A percentile compares a stretch with the other conserved stretches of the same genome.
Evolutionary conservation across 2,329 filamentous ascomycete genomes (phyloP).

Genomic region (Aspergillus oerlinghausenensis): DNA sequence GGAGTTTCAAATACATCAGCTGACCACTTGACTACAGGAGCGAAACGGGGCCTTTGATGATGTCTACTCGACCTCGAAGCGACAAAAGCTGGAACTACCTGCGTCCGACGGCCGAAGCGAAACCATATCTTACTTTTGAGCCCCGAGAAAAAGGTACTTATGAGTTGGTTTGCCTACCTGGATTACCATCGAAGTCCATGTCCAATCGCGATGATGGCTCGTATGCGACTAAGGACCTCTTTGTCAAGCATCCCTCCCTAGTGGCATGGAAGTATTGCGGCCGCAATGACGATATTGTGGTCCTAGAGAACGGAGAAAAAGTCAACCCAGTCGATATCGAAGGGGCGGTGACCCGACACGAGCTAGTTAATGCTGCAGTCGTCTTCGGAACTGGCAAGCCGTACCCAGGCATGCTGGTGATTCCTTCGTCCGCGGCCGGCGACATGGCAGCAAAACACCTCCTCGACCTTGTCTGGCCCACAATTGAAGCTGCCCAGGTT

Average conservation of each 20-base stretch:
- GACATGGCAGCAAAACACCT: constrained; percentile 42
- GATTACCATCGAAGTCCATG: constrained; percentile 36
- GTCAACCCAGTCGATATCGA: constrained; percentile 49
- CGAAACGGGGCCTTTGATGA: constrained; percentile 60
- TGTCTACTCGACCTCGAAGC: constrained; percentile 49
- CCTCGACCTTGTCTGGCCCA: constrained; percentile 47
- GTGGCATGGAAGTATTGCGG: constrained; percentile 47
- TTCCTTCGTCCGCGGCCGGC: constrained; percentile 42
- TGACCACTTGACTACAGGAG: constrained; percentile 40
- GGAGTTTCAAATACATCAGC: too few species aligned
- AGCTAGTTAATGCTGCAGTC: constrained; percentile 52
- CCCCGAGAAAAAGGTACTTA: constrained; percentile 31
- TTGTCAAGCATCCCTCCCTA: constrained; percentile 40
- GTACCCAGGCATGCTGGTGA: constrained; percentile 53
- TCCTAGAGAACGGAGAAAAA: constrained; percentile 49
- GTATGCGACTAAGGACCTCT: constrained; percentile 48
- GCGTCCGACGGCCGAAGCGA: constrained; percentile 37
- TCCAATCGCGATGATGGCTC: constrained; percentile 46
- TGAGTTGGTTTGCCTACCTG: constrained; percentile 33
- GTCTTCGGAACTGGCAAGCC: constrained; percentile 54
- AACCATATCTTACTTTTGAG: constrained; percentile 40
- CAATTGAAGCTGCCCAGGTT: constrained; percentile 49
- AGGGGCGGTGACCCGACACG: constrained; percentile 49
- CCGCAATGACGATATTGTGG: constrained; percentile 45
- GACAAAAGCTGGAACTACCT: constrained; percentile 61